These are phyloP conservation scores for Plenodomus biglobosus DNA, from an alignment of 2,329 filamentous ascomycete species.

Conservation along the genomic window DNA sequence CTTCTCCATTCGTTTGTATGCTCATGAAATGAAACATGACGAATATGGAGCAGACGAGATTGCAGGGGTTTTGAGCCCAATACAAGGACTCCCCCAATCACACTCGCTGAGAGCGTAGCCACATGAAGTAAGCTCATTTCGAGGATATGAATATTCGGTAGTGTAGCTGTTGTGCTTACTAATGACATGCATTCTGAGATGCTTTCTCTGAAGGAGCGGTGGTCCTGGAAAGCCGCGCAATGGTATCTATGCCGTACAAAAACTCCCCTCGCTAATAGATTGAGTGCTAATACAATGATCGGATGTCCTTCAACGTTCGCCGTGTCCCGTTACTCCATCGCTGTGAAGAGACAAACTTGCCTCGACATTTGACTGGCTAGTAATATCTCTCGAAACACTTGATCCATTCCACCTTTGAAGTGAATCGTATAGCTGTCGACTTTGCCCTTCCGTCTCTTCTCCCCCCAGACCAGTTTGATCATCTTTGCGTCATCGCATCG, in stretches of 20 bases:
- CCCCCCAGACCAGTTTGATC: slow-evolving; percentile 39
- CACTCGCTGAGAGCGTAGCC: no score
- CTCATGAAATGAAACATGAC: not conserved
- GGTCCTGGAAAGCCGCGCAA: slow-evolving; percentile 8
- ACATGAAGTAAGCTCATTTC: not conserved
- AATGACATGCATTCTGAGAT: not conserved
- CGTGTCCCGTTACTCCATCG: slow-evolving; percentile 27
- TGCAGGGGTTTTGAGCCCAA: not conserved
- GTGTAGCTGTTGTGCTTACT: not conserved
- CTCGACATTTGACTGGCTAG: slow-evolving; percentile 44
- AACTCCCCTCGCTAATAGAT: slow-evolving; percentile 11
- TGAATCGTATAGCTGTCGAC: slow-evolving; percentile 44
- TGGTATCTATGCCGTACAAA: slow-evolving; percentile 18
- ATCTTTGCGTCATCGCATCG: slow-evolving; percentile 36
- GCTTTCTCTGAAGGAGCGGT: not conserved
- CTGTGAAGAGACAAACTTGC: slow-evolving; percentile 42
- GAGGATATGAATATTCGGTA: not conserved
- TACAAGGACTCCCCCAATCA: no score
- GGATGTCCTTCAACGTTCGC: not conserved
- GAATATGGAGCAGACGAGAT: not conserved
- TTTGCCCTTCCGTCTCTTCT: slow-evolving; percentile 41
- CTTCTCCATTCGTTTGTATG: no score
- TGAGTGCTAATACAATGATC: slow-evolving; percentile 7
- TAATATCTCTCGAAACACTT: slow-evolving; percentile 41
- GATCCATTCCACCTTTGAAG: slow-evolving; percentile 42